phyloP scores from a whole-genome alignment of 768 basidiomycete genomes.

The Tephrocybe sp. region DNA sequence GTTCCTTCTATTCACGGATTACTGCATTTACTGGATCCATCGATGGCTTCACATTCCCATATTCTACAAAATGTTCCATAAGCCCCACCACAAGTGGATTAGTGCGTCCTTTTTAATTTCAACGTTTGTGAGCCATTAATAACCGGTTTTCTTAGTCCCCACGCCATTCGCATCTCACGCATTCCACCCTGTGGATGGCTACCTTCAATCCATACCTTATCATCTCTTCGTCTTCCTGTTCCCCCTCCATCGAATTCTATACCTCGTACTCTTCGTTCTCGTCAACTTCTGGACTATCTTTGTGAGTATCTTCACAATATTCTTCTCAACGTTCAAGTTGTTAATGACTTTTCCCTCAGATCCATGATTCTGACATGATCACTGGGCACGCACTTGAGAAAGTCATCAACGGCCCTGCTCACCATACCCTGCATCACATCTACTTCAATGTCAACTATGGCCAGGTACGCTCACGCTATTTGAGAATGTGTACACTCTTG shows the following conservation, averaged over 20 bases:
- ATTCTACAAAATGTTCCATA: conserved; percentile 90
- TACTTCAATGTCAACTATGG: conserved; percentile 98
- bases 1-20: conserved; percentile 88
- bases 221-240: conserved; percentile 89
- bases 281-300: conserved; percentile 96
- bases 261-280: conserved; percentile 82
- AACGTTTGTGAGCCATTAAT: not conserved
- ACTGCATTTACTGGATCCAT: conserved; percentile 96
- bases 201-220: conserved; percentile 90
- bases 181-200: conserved; percentile 96
- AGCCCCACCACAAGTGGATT: conserved; percentile 99
- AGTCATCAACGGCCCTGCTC: conserved; percentile 96
- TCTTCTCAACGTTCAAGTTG: not conserved
- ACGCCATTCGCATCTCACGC: conserved; percentile 98
- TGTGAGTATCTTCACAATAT: conserved; percentile 41
- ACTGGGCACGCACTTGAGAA: conserved; percentile 85
- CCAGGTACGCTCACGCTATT: conserved; percentile 47
- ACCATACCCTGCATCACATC: conserved; percentile 95
- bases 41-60: conserved; percentile 81
- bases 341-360: conserved; percentile 44
- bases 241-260: conserved; percentile 83
- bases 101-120: conserved; percentile 49
- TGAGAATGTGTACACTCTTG: not conserved
- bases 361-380: conserved; percentile 99
- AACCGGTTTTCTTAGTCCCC: conserved; percentile 57